phyloP scores from a whole-genome alignment of 2,329 filamentous ascomycete genomes.

The Fusarium compactum region DNA sequence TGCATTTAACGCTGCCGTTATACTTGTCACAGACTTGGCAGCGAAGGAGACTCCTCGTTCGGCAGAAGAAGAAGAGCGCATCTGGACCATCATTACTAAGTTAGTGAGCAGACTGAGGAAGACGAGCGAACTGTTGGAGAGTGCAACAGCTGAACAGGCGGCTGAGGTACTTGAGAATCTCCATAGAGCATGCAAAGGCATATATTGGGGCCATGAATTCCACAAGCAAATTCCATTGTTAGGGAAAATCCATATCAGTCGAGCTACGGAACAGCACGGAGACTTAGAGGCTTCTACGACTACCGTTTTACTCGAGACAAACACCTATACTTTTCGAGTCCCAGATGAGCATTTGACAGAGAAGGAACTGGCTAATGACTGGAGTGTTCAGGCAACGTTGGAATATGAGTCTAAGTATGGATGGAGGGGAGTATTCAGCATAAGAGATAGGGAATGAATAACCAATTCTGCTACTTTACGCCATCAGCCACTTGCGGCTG shows the following conservation, averaged over 20 bases:
- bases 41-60: not conserved
- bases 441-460: too few species aligned
- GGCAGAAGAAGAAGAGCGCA: conserved; percentile 10
- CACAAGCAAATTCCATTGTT: conserved; percentile 31
- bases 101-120: conserved; percentile 1
- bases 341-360: conserved; percentile 2
- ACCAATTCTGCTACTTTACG: too few species aligned
- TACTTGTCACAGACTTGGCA: conserved; percentile 58
- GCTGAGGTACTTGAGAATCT: conserved; percentile 19
- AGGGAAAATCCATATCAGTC: conserved; percentile 21
- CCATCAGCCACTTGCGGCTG: not conserved
- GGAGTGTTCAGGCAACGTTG: not conserved
- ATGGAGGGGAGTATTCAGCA: too few species aligned
- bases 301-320: conserved; percentile 17
- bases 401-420: not conserved
- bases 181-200: conserved; percentile 11
- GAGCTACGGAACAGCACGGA: not conserved
- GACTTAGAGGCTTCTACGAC: not conserved
- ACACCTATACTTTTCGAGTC: conserved; percentile 7
- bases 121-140: conserved; percentile 1
- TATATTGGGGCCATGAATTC: not conserved
- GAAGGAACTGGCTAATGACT: conserved; percentile 24
- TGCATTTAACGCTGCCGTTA: conserved; percentile 59
- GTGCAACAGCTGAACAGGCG: conserved; percentile 8
- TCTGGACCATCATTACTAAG: not conserved